Evolutionary conservation across 2,329 filamentous ascomycete genomes (phyloP).

Genomic region (Aspergillus terreus): DNA sequence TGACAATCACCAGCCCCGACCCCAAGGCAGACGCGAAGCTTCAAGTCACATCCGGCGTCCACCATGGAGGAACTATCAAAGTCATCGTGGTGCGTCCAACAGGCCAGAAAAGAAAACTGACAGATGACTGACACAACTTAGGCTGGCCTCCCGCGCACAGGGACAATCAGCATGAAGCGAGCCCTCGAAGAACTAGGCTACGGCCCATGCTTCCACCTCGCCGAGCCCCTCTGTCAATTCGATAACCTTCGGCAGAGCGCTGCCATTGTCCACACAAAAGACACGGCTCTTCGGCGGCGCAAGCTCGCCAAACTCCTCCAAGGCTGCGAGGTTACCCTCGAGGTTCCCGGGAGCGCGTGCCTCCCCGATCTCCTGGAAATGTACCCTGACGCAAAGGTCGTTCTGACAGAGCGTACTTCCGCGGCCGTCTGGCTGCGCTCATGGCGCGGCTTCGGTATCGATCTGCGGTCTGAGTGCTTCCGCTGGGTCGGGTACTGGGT

Average conservation of each 20-base stretch:
- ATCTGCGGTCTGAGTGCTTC: conserved; percentile 12
- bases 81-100: conserved; percentile 12
- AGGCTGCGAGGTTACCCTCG: conserved; percentile 10
- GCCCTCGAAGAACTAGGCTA: conserved; percentile 17
- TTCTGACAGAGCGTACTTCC: conserved; percentile 12
- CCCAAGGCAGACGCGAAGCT: conserved; percentile 9
- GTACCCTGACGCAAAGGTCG: conserved; percentile 12
- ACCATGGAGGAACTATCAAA: conserved; percentile 9
- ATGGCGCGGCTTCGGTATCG: conserved; percentile 14
- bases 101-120: background rate
- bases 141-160: conserved; percentile 16
- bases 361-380: conserved; percentile 12
- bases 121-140: conserved; percentile 4
- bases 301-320: conserved; percentile 11
- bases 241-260: conserved; percentile 11
- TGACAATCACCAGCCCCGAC: conserved; percentile 10
- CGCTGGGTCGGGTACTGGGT: conserved; percentile 18
- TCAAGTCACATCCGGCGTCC: conserved; percentile 5
- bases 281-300: conserved; percentile 12
- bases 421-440: conserved; percentile 14
- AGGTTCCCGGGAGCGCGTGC: conserved; percentile 14
- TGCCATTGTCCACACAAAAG: conserved; percentile 13
- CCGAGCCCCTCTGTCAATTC: conserved; percentile 15
- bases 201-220: conserved; percentile 12
- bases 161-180: conserved; percentile 16